phyloP scores from a whole-genome alignment of 106 monocot genomes.

The Triglochin maritima region DNA sequence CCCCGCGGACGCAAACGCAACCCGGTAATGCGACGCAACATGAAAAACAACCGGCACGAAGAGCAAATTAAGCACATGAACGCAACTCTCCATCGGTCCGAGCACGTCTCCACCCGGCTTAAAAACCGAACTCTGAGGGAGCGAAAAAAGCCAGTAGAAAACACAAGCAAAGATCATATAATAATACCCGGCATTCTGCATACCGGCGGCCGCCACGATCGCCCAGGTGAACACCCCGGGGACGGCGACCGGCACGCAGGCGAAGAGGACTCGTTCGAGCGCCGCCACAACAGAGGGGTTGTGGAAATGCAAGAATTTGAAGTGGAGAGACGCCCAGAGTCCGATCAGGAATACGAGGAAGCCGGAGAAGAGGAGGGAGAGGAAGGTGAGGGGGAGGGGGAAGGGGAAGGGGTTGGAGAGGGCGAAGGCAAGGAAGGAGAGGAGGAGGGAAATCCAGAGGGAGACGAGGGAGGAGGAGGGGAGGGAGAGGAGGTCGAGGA shows the following conservation, averaged over 20 bases:
- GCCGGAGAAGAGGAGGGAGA: slow-evolving; percentile 61
- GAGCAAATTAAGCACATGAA: slow-evolving; percentile 75
- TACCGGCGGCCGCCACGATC: slow-evolving; percentile 60
- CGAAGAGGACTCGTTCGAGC: slow-evolving; percentile 81
- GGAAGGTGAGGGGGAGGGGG: slow-evolving; percentile 30
- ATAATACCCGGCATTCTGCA: slow-evolving; percentile 59
- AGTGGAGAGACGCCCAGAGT: slow-evolving; percentile 80
- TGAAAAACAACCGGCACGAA: slow-evolving; percentile 62
- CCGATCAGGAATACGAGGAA: slow-evolving; percentile 65
- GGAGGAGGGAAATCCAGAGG: slow-evolving; percentile 66
- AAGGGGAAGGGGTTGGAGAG: slow-evolving; percentile 35
- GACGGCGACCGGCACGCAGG: slow-evolving; percentile 55
- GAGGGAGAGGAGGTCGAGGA: slow-evolving; percentile 67
- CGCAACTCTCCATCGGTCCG: slow-evolving; percentile 61
- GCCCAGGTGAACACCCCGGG: slow-evolving; percentile 84
- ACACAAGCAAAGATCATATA: slow-evolving; percentile 46
- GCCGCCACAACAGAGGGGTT: slow-evolving; percentile 43
- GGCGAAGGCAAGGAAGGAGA: slow-evolving; percentile 68
- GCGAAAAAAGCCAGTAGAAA: slow-evolving; percentile 84
- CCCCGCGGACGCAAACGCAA: slow-evolving; percentile 45
- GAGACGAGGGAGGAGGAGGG: slow-evolving; percentile 53
- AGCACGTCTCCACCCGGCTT: slow-evolving; percentile 43
- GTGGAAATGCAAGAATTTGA: slow-evolving; percentile 82
- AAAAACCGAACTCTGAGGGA: slow-evolving; percentile 59
- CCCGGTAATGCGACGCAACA: slow-evolving; percentile 57